A percentile compares a stretch with the other conserved stretches of the same genome.
These are phyloP conservation scores for Exophiala aquamarina DNA, from an alignment of 2,329 filamentous ascomycete species.

Conservation along the genomic window DNA sequence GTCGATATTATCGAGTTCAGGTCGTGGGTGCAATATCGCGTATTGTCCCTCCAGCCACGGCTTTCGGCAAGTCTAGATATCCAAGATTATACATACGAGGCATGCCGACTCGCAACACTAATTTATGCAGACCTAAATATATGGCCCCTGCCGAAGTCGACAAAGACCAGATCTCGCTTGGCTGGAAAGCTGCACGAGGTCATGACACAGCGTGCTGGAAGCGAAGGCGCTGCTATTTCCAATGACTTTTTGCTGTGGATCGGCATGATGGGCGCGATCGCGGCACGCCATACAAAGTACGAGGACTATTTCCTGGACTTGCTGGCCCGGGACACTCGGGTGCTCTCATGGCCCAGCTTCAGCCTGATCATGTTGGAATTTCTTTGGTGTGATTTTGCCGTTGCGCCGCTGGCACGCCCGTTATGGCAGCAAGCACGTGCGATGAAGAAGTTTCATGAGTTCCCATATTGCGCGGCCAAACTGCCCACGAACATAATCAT, in stretches of 20 bases:
- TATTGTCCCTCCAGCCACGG: background rate
- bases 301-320: too few species aligned
- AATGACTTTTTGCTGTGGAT: constrained; percentile 2
- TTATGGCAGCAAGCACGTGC: constrained; percentile 2
- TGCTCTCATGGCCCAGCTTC: background rate
- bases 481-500: too few species aligned
- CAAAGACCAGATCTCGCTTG: background rate
- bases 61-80: background rate
- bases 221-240: too few species aligned
- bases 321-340: too few species aligned
- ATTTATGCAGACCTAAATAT: constrained; percentile 7
- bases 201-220: background rate
- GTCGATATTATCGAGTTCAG: constrained; percentile 4
- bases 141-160: constrained; percentile 1
- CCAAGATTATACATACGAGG: constrained; percentile 1
- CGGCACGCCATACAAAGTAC: background rate
- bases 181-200: background rate
- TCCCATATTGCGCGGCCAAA: too few species aligned
- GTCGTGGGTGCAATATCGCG: constrained; percentile 1
- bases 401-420: background rate
- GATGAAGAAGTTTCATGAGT: background rate
- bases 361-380: background rate
- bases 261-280: constrained; percentile 6
- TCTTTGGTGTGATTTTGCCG: constrained; percentile 5
- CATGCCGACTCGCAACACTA: background rate